These are phyloP conservation scores for Suillus weaverae DNA, from an alignment of 768 basidiomycete species.

Conservation along the genomic window DNA sequence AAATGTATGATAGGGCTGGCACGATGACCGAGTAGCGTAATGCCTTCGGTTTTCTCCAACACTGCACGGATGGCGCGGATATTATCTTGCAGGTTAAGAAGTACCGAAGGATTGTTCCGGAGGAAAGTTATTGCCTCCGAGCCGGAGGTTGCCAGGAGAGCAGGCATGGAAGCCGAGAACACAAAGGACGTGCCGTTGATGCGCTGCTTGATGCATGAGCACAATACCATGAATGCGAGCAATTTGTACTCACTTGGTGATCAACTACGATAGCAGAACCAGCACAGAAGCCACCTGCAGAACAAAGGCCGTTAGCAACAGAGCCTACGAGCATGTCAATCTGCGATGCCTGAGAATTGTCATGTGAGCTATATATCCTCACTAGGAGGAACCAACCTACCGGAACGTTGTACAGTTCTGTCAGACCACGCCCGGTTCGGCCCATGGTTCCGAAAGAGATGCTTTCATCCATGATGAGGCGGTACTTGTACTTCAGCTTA, in stretches of 20 bases:
- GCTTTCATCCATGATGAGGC: slow-evolving; percentile 91
- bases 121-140: slow-evolving; percentile 85
- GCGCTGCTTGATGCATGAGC: slow-evolving; percentile 48
- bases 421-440: slow-evolving; percentile 90
- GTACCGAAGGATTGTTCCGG: slow-evolving; percentile 70
- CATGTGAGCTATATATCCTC: slow-evolving; percentile 1
- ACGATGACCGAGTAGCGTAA: slow-evolving; percentile 83
- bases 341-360: slow-evolving; percentile 63
- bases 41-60: slow-evolving; percentile 78
- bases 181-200: slow-evolving; percentile 96
- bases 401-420: slow-evolving; percentile 91
- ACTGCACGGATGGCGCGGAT: slow-evolving; percentile 71
- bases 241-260: slow-evolving; percentile 64
- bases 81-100: slow-evolving; percentile 80
- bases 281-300: slow-evolving; percentile 93
- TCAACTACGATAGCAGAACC: slow-evolving; percentile 80
- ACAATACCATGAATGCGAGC: not conserved
- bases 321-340: slow-evolving; percentile 97
- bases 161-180: slow-evolving; percentile 93
- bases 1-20: slow-evolving; percentile 90
- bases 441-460: slow-evolving; percentile 94
- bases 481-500: slow-evolving; percentile 94
- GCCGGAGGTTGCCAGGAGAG: slow-evolving; percentile 83
- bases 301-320: slow-evolving; percentile 77
- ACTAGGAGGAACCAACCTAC: slow-evolving; percentile 44